Base-by-base conservation (phyloP, 768 basidiomycete genomes). In the Lactifluus echinatus region DNA sequence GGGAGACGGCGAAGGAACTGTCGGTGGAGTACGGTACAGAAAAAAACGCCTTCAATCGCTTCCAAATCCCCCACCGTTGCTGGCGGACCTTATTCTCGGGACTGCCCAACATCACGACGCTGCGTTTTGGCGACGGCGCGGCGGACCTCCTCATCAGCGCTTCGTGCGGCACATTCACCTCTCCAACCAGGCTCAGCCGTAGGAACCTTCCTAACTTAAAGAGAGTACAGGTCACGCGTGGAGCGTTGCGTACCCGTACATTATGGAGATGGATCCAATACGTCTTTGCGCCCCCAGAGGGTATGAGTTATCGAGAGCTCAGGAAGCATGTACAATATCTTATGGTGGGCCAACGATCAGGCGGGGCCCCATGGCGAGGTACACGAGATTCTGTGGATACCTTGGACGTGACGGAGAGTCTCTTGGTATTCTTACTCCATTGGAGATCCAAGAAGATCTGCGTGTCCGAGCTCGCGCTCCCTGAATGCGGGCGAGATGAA, bases 71-170 rank as follows among this genome's bases (percentile, higher is more conserved):
- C 10, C 52, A 45, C 43, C 21, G n/a, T 14, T 53, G 52, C 33
- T 53, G 42, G 52, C 3, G 52, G 10, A 36, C 52, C 10, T n/a
- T 53, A 28, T 45, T 53, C 2, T 43, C 42, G 4, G 52, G 52
- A 19, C 42, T 53, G 31, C 52, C 52, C 8, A 43, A 45, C 15
- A 17, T 53, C 15, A 43, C 40, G 1, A 45, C 42, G 21, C 31
- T 53, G 31, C 52, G 52, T 31, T 45, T 53, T 29, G 52, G 52
- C 2, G 31, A 44, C 17, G 52, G 52, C 21, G 52, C 52, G 7
- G 31, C 52, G 23, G 31, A 53, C 26, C 43, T 53, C 23, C 52
- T 53, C 36, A 26, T 53, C 31, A 45, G 52, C 52, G 52, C 52
- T 8, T 53, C 52, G 15, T 53, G 33, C 17, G 52, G 52, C 31